Base-by-base conservation (phyloP, 2,329 filamentous ascomycete species). In the Clarireedia paspali region DNA sequence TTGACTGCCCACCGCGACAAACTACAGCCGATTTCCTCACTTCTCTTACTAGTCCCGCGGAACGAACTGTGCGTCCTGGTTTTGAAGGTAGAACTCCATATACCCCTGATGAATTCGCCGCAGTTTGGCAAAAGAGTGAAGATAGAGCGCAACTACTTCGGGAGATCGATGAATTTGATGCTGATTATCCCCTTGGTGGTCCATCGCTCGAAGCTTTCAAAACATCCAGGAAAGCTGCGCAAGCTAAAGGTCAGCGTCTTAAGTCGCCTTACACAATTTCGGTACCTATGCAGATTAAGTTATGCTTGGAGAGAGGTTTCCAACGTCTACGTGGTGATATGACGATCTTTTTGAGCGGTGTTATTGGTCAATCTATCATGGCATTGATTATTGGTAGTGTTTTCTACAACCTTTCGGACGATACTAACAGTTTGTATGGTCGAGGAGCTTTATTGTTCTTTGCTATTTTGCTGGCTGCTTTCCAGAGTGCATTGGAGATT, bases 251-350 rank as follows among this genome's bases (percentile, higher is more conserved):
- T 15, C 60, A 62, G 68, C 86, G 89, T 2, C 69, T 78, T 49
- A 82, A 82, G 69, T 95, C 89, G 1, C 90, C 91, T 0, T 96
- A 86, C 70, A 96, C 89, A 0, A 75, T 96, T 39, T 92, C 89
- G 0, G 88, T 86, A 62, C 50, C 58, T 4, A 84, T 91, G 70
- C 91, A 96, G 70, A 72, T 96, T 60, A 70, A 79, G 58, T 82
- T 96, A 12, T 96, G 91, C 69, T 74, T 95, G 49, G 84, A 84
- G 76, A 86, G 91, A 67, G 90, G 89, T 10, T 94, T 86, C 74
- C 81, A 83, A 66, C 83, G 91, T 52, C 76, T 96, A 6, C 78
- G 76, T 55, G 88, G 87, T 52, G 91, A 96, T 66, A 74, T 94
- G 63, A 89, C 42, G 52, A 76, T 96, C 12, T 76, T 85, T 20